A percentile compares a stretch with the other conserved stretches of the same genome.
phyloP scores from a whole-genome alignment of 257 asterid species.

The Scutellaria barbata region DNA sequence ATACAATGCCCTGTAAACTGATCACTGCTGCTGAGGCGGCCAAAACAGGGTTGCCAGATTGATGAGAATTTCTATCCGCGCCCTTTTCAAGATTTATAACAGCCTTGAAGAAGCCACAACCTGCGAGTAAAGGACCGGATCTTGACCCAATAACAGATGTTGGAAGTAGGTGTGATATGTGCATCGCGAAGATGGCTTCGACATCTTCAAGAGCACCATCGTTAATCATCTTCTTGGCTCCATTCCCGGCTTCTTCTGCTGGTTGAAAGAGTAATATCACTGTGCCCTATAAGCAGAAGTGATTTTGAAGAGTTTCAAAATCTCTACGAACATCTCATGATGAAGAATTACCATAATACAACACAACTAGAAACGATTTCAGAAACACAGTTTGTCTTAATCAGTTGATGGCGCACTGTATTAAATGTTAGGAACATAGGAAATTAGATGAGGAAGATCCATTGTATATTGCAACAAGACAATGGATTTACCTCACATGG shows the following conservation, averaged over 20 bases:
- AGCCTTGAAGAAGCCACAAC: constrained; percentile 89
- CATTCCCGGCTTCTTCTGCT: constrained; percentile 98
- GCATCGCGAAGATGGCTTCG: constrained; percentile 85
- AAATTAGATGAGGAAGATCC: background rate
- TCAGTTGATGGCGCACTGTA: no score
- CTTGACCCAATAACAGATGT: constrained; percentile 81
- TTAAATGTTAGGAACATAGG: background rate
- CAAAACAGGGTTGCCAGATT: constrained; percentile 58
- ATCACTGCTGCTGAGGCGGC: constrained; percentile 94
- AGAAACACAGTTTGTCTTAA: no score
- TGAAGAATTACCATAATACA: no score
- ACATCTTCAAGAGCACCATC: constrained; percentile 81
- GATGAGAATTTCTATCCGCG: constrained; percentile 38
- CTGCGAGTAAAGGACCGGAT: constrained; percentile 85
- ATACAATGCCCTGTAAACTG: constrained; percentile 83
- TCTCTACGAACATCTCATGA: no score
- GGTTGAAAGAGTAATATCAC: constrained; percentile 89
- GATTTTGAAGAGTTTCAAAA: background rate
- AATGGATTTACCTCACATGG: constrained; percentile 17
- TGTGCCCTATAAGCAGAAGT: constrained; percentile 63
- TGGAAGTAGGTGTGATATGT: constrained; percentile 71
- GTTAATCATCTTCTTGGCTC: constrained; percentile 80
- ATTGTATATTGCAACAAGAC: background rate
- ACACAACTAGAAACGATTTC: no score
- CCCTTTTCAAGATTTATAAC: constrained; percentile 48